phyloP scores from a whole-genome alignment of 1,139 yeast species.

The Pichia sp. region DNA sequence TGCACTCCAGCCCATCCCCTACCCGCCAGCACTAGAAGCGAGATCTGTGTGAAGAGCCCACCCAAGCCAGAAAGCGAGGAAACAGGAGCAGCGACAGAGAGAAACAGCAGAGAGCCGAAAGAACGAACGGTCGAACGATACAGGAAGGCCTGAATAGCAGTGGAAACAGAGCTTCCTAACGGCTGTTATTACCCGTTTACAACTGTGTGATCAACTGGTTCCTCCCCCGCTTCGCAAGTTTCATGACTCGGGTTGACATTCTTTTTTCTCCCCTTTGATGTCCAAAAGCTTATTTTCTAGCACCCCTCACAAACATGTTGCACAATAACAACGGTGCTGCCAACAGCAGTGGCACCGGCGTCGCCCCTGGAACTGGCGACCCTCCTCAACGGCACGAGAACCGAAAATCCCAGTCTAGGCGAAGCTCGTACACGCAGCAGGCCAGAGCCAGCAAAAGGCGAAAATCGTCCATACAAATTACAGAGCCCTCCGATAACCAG shows the following conservation, averaged over 20 bases:
- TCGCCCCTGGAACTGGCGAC: background rate
- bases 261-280: background rate
- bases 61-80: too few species aligned
- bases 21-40: too few species aligned
- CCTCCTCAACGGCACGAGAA: background rate
- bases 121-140: too few species aligned
- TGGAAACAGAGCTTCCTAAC: too few species aligned
- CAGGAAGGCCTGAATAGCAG: too few species aligned
- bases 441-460: conserved; percentile 1
- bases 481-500: background rate
- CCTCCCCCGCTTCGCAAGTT: background rate
- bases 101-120: too few species aligned
- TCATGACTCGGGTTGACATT: background rate
- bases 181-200: too few species aligned
- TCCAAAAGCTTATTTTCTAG: background rate
- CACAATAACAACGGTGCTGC: background rate
- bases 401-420: conserved; percentile 2
- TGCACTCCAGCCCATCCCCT: too few species aligned
- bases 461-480: background rate
- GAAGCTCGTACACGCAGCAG: background rate
- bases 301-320: background rate
- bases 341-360: background rate
- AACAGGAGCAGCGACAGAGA: too few species aligned
- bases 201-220: too few species aligned
- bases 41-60: too few species aligned